Evolutionary conservation across 768 basidiomycete genomes (phyloP), one percentile per base, ranked within the genome.

Genomic region (Naematelia encephala): DNA sequence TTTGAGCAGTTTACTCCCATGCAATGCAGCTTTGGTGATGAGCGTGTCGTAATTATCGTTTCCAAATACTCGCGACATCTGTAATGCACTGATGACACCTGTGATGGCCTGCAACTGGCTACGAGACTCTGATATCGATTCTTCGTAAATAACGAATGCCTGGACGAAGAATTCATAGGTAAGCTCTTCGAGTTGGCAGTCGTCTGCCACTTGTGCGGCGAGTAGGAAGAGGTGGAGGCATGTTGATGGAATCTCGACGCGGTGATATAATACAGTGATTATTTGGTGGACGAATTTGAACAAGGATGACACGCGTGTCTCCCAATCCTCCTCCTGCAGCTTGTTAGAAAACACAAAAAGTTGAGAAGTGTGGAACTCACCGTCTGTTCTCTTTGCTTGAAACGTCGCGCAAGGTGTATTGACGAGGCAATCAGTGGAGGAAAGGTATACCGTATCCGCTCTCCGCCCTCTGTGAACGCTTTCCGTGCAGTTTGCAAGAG

Each of bases 121-220:
- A 2, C 94, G 85, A 29, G 89, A 90, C 73, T 99, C 96, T 46
- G 90, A 92, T 51, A 99, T 98, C 68, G 84, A 87, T 76, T 99
- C 96, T 75, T 99, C 96, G 78, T 99, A 98, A 12, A 98, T 91
- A 25, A 87, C 91, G 77, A 99, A 97, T 0, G 93, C 91, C 75
- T 97, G 92, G 13, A 98, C 96, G 70, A 93, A 97, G 67, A 98
- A 86, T 75, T 99, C 94, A 74, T 99, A 99, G 14, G 91, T 86
- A 59, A 98, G 85, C 74, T 98, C 93, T 77, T 96, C 93, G 66
- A 97, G 90, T 0, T 86, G 90, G 59, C 90, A 91, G 73, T 94
- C 91, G 70, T 96, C 94, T 0, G 94, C 85, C 26, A 96, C 88
- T 76, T 97, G 91, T 0, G 96, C 92, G 0, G 94, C 88, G 62